Evolutionary conservation across 257 asterid genomes (phyloP).

Genomic region (Rhazya stricta): DNA sequence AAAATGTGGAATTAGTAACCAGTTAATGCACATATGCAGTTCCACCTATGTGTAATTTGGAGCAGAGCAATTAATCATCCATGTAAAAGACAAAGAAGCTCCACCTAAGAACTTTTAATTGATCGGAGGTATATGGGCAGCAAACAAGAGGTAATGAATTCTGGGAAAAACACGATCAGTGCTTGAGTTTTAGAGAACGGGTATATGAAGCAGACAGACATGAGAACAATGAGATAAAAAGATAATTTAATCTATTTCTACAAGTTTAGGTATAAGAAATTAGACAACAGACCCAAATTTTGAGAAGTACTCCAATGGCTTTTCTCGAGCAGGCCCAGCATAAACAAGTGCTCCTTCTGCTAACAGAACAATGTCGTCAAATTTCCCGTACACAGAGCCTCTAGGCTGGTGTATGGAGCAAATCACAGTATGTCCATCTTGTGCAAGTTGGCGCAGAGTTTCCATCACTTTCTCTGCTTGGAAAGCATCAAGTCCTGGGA

Average conservation of each 20-base stretch:
- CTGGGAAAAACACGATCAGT: not conserved
- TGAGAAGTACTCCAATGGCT: slow-evolving; percentile 65
- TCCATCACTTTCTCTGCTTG: slow-evolving; percentile 99
- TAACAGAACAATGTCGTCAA: slow-evolving; percentile 86
- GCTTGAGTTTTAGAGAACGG: not conserved
- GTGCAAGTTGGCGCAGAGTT: slow-evolving; percentile 77
- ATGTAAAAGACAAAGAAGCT: not conserved
- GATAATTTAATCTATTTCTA: not conserved
- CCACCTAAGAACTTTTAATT: not conserved
- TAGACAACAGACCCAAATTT: slow-evolving; percentile 69
- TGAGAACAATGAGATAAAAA: not conserved
- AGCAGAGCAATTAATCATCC: not conserved
- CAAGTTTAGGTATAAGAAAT: slow-evolving; percentile 7
- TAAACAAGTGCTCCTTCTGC: slow-evolving; percentile 85
- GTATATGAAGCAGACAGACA: not conserved
- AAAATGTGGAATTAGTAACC: slow-evolving; percentile 21
- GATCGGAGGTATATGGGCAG: not conserved
- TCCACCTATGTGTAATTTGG: slow-evolving; percentile 1
- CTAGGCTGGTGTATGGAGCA: slow-evolving; percentile 99
- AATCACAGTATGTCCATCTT: slow-evolving; percentile 93
- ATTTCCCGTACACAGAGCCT: slow-evolving; percentile 91
- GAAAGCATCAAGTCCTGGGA: slow-evolving; percentile 98
- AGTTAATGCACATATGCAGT: slow-evolving; percentile 15
- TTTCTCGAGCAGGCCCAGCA: slow-evolving; percentile 86
- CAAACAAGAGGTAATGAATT: not conserved